Conservation (phyloP, 371 early-diverging fungal species). For the Rhizomucor miehei region DNA sequence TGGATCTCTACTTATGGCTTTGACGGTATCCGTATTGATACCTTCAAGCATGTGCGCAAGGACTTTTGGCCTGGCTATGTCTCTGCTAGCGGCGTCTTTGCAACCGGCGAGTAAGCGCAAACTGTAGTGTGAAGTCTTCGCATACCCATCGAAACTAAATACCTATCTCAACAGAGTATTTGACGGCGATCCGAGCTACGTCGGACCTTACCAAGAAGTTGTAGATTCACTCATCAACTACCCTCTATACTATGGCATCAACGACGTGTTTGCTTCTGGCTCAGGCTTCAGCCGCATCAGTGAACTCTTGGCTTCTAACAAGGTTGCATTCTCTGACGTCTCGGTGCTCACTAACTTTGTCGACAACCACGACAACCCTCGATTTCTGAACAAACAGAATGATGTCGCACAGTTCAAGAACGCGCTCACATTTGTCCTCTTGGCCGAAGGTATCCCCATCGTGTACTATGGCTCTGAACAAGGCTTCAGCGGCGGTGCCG, state of each 20-base stretch:
- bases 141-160: neutral
- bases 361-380: slow-evolving; percentile 41
- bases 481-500: slow-evolving; percentile 30
- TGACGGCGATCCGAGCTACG: slow-evolving; percentile 19
- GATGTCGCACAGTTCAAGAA: slow-evolving; percentile 30
- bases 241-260: slow-evolving; percentile 24
- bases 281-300: slow-evolving; percentile 21
- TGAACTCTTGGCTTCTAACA: slow-evolving; percentile 6
- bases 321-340: slow-evolving; percentile 16
- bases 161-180: slow-evolving; percentile 10
- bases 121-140: neutral
- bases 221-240: slow-evolving; percentile 24
- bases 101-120: slow-evolving; percentile 32
- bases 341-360: slow-evolving; percentile 34
- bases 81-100: slow-evolving; percentile 30
- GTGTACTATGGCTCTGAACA: slow-evolving; percentile 45
- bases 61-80: slow-evolving; percentile 37
- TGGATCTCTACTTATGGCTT: slow-evolving; percentile 29
- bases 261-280: slow-evolving; percentile 17
- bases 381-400: slow-evolving; percentile 27
- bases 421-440: slow-evolving; percentile 28
- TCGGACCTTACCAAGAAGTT: slow-evolving; percentile 21
- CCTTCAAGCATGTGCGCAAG: slow-evolving; percentile 37
- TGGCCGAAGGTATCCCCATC: slow-evolving; percentile 34
- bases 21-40: slow-evolving; percentile 50